phyloP scores from a whole-genome alignment of 306 rosid genomes.

The Fagus crenata region DNA sequence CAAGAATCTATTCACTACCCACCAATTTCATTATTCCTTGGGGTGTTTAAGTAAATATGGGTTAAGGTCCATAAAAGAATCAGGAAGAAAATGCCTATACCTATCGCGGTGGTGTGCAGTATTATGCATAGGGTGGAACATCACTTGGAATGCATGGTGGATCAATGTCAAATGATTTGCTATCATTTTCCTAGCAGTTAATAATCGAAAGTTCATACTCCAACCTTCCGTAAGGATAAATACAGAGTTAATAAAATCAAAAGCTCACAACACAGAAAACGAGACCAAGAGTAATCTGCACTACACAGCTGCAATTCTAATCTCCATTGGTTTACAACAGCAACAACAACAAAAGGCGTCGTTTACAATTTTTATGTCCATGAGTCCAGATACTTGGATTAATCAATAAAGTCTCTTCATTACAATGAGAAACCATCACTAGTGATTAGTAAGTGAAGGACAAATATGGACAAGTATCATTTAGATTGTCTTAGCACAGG shows the following conservation, averaged over 20 bases:
- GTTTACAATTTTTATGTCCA: conserved; percentile 32
- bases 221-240: not conserved
- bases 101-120: too few relatives aligned
- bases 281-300: not conserved
- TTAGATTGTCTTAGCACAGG: conserved; percentile 37
- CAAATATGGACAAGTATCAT: conserved; percentile 34
- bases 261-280: not conserved
- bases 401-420: conserved; percentile 40
- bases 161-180: not conserved
- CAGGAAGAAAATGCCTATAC: too few relatives aligned
- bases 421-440: conserved; percentile 39
- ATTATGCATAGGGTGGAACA: too few relatives aligned
- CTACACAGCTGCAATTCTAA: not conserved
- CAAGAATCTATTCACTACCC: too few relatives aligned
- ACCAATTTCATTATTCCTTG: too few relatives aligned
- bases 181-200: not conserved
- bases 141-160: not conserved
- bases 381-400: conserved; percentile 39
- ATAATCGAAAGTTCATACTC: not conserved
- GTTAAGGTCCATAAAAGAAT: too few relatives aligned
- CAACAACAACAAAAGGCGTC: not conserved
- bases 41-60: too few relatives aligned
- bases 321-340: conserved; percentile 10
- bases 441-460: conserved; percentile 31
- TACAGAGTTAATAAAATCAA: too few relatives aligned